Base-by-base conservation (phyloP, 257 asterid genomes). In the Lithospermum erythrorhizon region DNA sequence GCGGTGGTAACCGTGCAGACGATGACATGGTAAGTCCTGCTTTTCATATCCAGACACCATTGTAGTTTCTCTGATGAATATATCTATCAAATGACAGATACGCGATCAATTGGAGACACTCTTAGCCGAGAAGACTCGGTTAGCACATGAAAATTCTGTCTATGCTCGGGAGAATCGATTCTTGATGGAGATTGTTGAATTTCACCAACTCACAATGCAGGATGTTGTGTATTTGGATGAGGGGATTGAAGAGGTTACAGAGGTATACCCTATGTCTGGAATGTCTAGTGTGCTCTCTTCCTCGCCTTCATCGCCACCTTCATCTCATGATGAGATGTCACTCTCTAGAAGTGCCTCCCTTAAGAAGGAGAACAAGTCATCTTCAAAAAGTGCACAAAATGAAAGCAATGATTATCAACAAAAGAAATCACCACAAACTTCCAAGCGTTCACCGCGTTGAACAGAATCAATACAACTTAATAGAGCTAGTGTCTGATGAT, bases 141-240 rank as follows among this genome's bases (percentile, higher is more conserved):
- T 93, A 78, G 95, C 97, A 9, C 87, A 83, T 29, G 97, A 93
- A 37, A 93, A 89, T 65, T 80, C 94, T 0, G 87, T 86, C 4
- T 89, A 86, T 55, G 89, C 98, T 0, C 73, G 98, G 19, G 98
- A 93, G 74, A 93, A 93, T 47, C 76, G 95, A 2, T 85, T 93
- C 89, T 72, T 93, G 78, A 86, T 96, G 67, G 98, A 93, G 81
- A 88, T 86, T 6, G 95, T 91, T 58, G 95, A 91, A 64, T 91
- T 86, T 58, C 98, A 91, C 79, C 95, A 91, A 56, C 80, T 91
- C 32, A 86, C 95, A 0, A 83, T 80, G 94, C 94, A 91, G 70
- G 96, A 86, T 66, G 83, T 88, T 6, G 87, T 91, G 32, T 86
- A 88, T 74, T 55, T 86, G 71, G 98, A 91, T 61, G 96, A 91